A percentile compares a stretch with the other conserved stretches of the same genome.
These are phyloP conservation scores for Boletus semigastroideus DNA, from an alignment of 1,284 basidiomycete genomes.

Conservation along the genomic window DNA sequence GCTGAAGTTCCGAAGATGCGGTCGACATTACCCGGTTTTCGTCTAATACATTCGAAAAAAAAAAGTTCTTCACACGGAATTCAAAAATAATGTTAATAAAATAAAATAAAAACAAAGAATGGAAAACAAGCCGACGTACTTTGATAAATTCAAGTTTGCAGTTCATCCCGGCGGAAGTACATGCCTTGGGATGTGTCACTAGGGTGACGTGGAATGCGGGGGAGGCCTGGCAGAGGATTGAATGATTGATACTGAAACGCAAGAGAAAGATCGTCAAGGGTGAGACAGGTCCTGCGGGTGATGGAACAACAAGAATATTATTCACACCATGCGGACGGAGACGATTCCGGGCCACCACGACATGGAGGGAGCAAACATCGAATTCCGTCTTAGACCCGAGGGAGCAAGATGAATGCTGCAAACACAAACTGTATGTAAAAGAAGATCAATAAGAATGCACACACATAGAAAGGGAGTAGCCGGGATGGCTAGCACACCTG, in stretches of 20 bases:
- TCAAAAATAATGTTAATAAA: conserved; percentile 15
- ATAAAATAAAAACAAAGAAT: conserved; percentile 16
- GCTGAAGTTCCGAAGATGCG: conserved; percentile 29
- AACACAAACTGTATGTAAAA: conserved; percentile 32
- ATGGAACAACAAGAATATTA: conserved; percentile 6
- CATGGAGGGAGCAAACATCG: conserved; percentile 29
- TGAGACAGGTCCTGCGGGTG: conserved; percentile 16
- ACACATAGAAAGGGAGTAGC: conserved; percentile 26
- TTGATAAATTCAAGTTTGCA: conserved; percentile 7
- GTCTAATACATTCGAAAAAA: conserved; percentile 3
- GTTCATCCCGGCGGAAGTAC: conserved; percentile 13
- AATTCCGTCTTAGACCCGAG: conserved; percentile 35
- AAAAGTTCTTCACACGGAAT: conserved; percentile 21
- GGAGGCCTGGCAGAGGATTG: background rate
- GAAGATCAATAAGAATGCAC: conserved; percentile 23
- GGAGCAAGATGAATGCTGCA: conserved; percentile 19
- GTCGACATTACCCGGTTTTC: conserved; percentile 8
- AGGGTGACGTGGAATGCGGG: conserved; percentile 6
- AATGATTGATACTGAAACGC: conserved; percentile 20
- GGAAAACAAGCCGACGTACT: conserved; percentile 15
- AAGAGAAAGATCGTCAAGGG: conserved; percentile 18
- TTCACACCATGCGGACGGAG: conserved; percentile 13
- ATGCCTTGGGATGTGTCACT: conserved; percentile 14
- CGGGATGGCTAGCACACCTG: conserved; percentile 13
- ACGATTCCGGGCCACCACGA: conserved; percentile 18